Evolutionary conservation across 371 early-diverging fungal genomes (phyloP).

Genomic region (Scutellospora calospora): DNA sequence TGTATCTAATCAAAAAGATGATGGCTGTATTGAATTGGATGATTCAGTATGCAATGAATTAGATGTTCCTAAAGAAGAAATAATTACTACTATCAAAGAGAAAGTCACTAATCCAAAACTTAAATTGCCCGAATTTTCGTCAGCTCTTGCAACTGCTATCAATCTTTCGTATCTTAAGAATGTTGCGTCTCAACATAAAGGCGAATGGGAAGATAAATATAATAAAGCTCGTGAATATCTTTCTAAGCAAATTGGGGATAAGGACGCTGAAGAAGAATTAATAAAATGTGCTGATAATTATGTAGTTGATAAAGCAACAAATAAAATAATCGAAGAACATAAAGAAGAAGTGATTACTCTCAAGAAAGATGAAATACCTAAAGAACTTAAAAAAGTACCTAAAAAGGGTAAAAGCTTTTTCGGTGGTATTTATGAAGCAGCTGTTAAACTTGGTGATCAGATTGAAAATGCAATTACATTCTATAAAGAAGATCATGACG

Average conservation of each 20-base stretch:
- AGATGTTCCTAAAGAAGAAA: neutral
- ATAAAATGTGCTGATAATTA: neutral
- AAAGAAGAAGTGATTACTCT: neutral
- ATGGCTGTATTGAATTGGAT: neutral
- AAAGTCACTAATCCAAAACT: neutral
- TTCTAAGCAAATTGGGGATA: neutral
- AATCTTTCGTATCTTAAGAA: constrained; percentile 18
- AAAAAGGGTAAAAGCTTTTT: too few species aligned
- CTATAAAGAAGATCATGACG: too few species aligned
- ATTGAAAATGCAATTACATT: too few species aligned
- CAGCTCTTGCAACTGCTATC: neutral
- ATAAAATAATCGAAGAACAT: neutral
- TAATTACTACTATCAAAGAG: neutral
- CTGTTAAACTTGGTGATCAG: neutral
- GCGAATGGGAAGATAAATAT: constrained; percentile 3
- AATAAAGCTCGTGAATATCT: constrained; percentile 13
- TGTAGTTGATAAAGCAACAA: constrained; percentile 15
- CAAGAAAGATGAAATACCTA: neutral
- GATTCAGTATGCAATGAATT: constrained; percentile 1
- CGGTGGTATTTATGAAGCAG: too few species aligned
- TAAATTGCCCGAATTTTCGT: neutral
- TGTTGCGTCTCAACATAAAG: neutral
- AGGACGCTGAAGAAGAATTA: neutral
- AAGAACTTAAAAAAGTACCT: neutral
- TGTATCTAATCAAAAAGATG: constrained; percentile 11